A percentile compares a stretch with the other conserved stretches of the same genome.
phyloP scores from a whole-genome alignment of 495 filamentous ascomycete species.

The Penicillium malachiteum region DNA sequence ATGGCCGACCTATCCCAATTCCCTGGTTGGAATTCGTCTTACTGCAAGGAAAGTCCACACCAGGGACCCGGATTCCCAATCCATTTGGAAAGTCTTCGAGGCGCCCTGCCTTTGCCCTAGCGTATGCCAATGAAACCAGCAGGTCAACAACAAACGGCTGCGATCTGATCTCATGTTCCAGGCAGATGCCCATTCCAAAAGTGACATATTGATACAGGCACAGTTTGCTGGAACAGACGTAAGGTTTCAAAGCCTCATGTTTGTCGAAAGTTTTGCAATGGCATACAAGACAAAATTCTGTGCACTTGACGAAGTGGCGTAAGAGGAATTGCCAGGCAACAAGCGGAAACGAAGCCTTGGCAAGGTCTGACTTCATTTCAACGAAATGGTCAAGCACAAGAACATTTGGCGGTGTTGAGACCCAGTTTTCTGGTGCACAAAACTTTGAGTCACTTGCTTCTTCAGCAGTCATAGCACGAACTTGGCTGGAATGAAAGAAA shows the following conservation, averaged over 20 bases:
- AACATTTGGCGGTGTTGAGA: constrained; percentile 22
- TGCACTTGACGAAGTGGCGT: constrained; percentile 77
- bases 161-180: constrained; percentile 79
- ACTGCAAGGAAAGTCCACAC: background rate
- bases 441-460: constrained; percentile 14
- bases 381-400: constrained; percentile 54
- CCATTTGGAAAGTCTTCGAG: constrained; percentile 67
- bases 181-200: constrained; percentile 79
- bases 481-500: constrained; percentile 49
- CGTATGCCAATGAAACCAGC: constrained; percentile 78
- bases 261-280: constrained; percentile 67
- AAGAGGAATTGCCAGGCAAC: constrained; percentile 78
- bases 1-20: background rate
- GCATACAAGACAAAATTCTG: constrained; percentile 86
- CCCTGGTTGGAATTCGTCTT: background rate
- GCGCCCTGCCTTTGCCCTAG: constrained; percentile 42
- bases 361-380: constrained; percentile 10
- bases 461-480: constrained; percentile 13
- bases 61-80: constrained; percentile 66
- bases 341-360: constrained; percentile 61
- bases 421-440: constrained; percentile 25
- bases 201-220: constrained; percentile 92
- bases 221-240: constrained; percentile 77
- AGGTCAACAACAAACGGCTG: constrained; percentile 87
- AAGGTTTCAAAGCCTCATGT: constrained; percentile 87